Percentiles rank a stretch among this genome's conserved stretches.
These are phyloP conservation scores for Naganishia cerealis DNA, from an alignment of 1,284 basidiomycete genomes.

Conservation along the genomic window DNA sequence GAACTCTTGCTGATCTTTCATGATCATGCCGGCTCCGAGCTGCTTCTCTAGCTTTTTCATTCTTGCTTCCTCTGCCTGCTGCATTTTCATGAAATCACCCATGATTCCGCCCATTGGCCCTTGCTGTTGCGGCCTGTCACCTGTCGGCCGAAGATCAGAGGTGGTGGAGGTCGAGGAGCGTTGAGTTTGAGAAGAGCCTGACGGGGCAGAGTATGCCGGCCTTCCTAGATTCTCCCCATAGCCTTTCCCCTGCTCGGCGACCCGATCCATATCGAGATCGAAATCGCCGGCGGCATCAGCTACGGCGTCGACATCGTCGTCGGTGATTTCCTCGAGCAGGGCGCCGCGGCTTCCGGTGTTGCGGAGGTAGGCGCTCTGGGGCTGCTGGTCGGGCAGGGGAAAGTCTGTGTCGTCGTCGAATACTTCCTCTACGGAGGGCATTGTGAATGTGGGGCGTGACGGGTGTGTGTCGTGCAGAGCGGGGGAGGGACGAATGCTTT, in stretches of 20 bases:
- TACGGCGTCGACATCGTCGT: slow-evolving; percentile 38
- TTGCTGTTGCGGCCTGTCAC: slow-evolving; percentile 1
- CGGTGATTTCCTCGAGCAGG: slow-evolving; percentile 67
- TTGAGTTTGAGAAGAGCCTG: background rate
- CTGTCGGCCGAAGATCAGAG: slow-evolving; percentile 11
- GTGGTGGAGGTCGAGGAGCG: background rate
- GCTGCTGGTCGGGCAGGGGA: slow-evolving; percentile 54
- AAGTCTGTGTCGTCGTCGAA: slow-evolving; percentile 90
- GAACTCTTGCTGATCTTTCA: slow-evolving; percentile 48
- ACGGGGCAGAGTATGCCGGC: background rate
- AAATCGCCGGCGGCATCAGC: slow-evolving; percentile 35
- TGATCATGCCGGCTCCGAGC: slow-evolving; percentile 43
- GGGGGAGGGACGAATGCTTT: background rate
- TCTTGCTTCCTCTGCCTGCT: slow-evolving; percentile 51
- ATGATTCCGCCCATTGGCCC: slow-evolving; percentile 52
- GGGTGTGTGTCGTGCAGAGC: background rate
- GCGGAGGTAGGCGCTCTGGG: slow-evolving; percentile 63
- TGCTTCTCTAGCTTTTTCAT: slow-evolving; percentile 49
- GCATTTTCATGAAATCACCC: slow-evolving; percentile 54
- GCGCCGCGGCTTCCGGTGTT: slow-evolving; percentile 68
- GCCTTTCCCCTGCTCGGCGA: slow-evolving; percentile 29
- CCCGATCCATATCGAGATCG: slow-evolving; percentile 51
- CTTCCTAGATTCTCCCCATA: slow-evolving; percentile 23
- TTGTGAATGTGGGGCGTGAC: slow-evolving; percentile 33
- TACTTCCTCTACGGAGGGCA: slow-evolving; percentile 54